A percentile compares a stretch with the other conserved stretches of the same genome.
Evolutionary conservation across 2,329 filamentous ascomycete species (phyloP).

Genomic region (Paecilomyces fulvus): DNA sequence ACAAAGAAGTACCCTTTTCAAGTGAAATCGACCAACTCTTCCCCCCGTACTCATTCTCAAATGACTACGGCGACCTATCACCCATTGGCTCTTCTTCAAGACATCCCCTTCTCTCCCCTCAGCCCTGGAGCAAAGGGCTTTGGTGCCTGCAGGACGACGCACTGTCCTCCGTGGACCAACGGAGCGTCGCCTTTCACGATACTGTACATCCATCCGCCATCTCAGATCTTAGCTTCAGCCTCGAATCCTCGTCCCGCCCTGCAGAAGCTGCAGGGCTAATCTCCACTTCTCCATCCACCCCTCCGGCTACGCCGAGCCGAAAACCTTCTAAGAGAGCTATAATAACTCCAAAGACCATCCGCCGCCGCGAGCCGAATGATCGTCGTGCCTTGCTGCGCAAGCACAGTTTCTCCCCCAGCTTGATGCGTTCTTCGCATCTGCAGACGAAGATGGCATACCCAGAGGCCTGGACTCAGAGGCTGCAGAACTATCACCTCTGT

Average conservation of each 20-base stretch:
- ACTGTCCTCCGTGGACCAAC: slow-evolving; percentile 23
- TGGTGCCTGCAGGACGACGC: slow-evolving; percentile 45
- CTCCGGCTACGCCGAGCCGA: slow-evolving; percentile 28
- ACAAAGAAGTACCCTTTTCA: slow-evolving; percentile 41
- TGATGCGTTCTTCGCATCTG: slow-evolving; percentile 47
- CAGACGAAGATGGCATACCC: slow-evolving; percentile 34
- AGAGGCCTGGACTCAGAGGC: slow-evolving; percentile 45
- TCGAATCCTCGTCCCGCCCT: slow-evolving; percentile 23
- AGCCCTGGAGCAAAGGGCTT: slow-evolving; percentile 48
- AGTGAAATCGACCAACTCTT: slow-evolving; percentile 46
- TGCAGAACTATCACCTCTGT: slow-evolving; percentile 44
- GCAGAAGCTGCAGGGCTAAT: slow-evolving; percentile 10
- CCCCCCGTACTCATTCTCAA: slow-evolving; percentile 41
- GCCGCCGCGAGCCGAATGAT: slow-evolving; percentile 34
- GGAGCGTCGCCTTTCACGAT: slow-evolving; percentile 26
- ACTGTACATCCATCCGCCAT: slow-evolving; percentile 29
- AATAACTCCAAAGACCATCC: slow-evolving; percentile 30
- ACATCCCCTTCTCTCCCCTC: slow-evolving; percentile 33
- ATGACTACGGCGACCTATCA: slow-evolving; percentile 44
- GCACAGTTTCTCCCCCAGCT: slow-evolving; percentile 41
- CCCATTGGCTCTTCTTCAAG: slow-evolving; percentile 41
- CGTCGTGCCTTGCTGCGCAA: slow-evolving; percentile 30
- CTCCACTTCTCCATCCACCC: slow-evolving; percentile 26
- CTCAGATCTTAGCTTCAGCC: slow-evolving; percentile 22
- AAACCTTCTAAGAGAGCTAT: slow-evolving; percentile 28